phyloP scores from a whole-genome alignment of 208 protist species.

The Phytomonas sp. region DNA sequence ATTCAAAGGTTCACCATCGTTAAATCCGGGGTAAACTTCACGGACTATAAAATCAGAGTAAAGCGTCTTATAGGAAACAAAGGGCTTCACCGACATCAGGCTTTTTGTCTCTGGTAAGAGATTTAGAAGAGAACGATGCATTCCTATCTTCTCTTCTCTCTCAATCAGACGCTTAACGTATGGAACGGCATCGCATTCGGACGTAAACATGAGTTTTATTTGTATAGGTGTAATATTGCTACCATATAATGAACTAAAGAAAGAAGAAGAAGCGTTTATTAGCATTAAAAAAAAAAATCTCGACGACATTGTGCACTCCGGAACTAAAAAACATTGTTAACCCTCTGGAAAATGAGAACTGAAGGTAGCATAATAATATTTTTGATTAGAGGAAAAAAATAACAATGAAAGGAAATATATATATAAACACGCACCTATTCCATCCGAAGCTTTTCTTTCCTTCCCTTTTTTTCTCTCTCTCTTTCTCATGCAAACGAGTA shows the following conservation, averaged over 20 bases:
- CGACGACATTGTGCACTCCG: neutral
- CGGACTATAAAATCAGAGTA: slow-evolving; percentile 87
- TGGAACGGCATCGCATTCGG: neutral
- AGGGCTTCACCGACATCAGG: slow-evolving; percentile 10
- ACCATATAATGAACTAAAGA: neutral
- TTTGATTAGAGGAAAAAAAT: neutral
- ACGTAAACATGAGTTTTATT: neutral
- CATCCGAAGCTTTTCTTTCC: neutral
- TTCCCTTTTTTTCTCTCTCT: neutral
- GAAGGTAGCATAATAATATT: neutral
- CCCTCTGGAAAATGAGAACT: neutral
- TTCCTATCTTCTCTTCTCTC: slow-evolving; percentile 59
- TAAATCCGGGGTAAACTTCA: slow-evolving; percentile 57
- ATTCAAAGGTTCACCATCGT: slow-evolving; percentile 44
- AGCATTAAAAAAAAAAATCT: too few species aligned
- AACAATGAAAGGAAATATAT: neutral
- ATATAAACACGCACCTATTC: neutral
- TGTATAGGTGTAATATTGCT: neutral
- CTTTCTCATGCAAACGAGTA: neutral
- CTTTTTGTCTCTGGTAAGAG: slow-evolving; percentile 10
- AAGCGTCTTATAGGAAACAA: slow-evolving; percentile 70
- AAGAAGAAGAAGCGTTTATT: neutral
- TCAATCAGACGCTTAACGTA: slow-evolving; percentile 6
- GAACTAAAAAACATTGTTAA: neutral
- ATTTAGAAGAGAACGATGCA: slow-evolving; percentile 37